Conservation (phyloP, 2,329 filamentous ascomycete genomes). For the Diaporthe sp. region DNA sequence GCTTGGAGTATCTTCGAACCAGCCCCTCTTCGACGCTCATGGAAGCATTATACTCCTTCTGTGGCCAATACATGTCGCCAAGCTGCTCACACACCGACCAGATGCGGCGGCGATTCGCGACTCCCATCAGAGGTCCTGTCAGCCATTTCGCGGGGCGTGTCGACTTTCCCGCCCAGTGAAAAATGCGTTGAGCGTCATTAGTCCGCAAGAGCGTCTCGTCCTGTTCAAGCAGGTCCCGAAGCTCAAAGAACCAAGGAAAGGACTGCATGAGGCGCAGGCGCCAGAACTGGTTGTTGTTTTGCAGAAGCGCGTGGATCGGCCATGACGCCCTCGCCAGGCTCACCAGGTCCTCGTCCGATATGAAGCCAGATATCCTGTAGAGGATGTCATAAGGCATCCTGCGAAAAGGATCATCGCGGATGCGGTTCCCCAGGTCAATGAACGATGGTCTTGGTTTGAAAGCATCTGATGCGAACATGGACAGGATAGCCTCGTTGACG, state of each 20-base stretch:
- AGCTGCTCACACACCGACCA: conserved; percentile 18
- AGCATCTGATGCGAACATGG: not conserved
- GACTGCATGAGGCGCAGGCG: not conserved
- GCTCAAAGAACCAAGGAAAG: conserved; percentile 26
- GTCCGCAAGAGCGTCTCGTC: not conserved
- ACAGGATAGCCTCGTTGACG: not conserved
- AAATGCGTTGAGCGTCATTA: not conserved
- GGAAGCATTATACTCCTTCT: not conserved
- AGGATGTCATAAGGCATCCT: conserved; percentile 9
- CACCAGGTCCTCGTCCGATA: not conserved
- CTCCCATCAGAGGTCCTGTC: not conserved
- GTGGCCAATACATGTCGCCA: not conserved
- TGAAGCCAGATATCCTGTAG: not conserved
- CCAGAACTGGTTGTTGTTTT: conserved; percentile 22
- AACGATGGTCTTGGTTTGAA: not conserved
- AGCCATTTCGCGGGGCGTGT: conserved; percentile 2
- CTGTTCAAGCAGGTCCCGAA: not conserved
- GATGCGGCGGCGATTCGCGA: conserved; percentile 17
- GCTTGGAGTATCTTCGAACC: not conserved
- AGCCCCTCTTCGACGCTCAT: not conserved
- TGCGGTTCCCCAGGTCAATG: not conserved
- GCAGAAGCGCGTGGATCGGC: not conserved
- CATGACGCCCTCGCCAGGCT: conserved; percentile 22
- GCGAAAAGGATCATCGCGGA: not conserved
- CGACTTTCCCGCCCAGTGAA: not conserved